Percentiles rank a stretch among this genome's conserved stretches.
Evolutionary conservation across 2,329 filamentous ascomycete genomes (phyloP).

Genomic region (Ceratocystis harringtonii): DNA sequence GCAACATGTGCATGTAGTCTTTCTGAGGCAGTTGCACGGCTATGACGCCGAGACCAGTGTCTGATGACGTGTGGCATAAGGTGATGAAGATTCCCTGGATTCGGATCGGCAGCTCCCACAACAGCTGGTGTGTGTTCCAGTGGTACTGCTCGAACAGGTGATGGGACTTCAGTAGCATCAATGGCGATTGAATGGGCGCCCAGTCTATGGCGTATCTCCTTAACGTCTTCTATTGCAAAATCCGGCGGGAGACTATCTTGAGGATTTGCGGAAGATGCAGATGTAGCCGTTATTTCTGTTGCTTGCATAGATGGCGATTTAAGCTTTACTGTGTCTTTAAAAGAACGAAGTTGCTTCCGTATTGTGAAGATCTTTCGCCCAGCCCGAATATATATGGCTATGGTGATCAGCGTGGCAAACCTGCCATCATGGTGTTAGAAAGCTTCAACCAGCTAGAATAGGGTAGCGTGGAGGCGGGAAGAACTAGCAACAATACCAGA

Average conservation of each 20-base stretch:
- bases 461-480: not conserved
- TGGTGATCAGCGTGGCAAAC: constrained; percentile 18
- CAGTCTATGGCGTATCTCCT: constrained; percentile 25
- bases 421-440: constrained; percentile 4
- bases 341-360: constrained; percentile 39
- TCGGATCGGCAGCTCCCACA: constrained; percentile 46
- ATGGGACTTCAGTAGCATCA: constrained; percentile 49
- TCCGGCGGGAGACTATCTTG: not conserved
- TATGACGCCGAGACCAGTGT: constrained; percentile 11
- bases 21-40: constrained; percentile 16
- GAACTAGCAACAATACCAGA: constrained; percentile 32
- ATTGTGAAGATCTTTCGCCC: constrained; percentile 48
- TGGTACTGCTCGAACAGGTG: constrained; percentile 42
- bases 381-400: constrained; percentile 29
- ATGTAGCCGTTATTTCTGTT: constrained; percentile 40
- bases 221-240: not conserved
- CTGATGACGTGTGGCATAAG: not conserved
- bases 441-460: not conserved
- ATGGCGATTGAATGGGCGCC: constrained; percentile 44
- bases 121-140: constrained; percentile 54
- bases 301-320: constrained; percentile 33
- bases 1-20: constrained; percentile 28
- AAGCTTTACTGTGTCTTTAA: constrained; percentile 28
- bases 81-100: constrained; percentile 24
- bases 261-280: constrained; percentile 24